These are phyloP conservation scores for Kandelia obovata DNA, from an alignment of 345 rosid genomes.

Conservation along the genomic window DNA sequence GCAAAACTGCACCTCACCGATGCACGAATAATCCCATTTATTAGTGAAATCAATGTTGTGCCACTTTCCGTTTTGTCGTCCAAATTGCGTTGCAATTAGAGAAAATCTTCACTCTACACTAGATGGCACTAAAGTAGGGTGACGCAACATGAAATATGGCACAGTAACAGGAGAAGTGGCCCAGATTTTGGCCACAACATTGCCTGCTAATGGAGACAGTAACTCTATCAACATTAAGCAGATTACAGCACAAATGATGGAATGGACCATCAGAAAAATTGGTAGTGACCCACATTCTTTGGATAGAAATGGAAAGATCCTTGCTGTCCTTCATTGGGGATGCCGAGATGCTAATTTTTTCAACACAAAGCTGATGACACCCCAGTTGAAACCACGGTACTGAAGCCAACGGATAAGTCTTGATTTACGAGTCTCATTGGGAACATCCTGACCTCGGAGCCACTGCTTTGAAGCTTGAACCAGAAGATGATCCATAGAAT, in stretches of 20 bases:
- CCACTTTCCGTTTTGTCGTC: slow-evolving; percentile 23
- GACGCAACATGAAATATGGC: slow-evolving; percentile 14
- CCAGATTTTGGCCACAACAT: slow-evolving; percentile 18
- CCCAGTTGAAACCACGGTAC: slow-evolving; percentile 83
- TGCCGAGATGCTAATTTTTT: slow-evolving; percentile 56
- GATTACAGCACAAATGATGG: slow-evolving; percentile 1
- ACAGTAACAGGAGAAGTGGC: slow-evolving; percentile 19
- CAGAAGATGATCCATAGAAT: slow-evolving; percentile 58
- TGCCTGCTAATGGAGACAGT: slow-evolving; percentile 12
- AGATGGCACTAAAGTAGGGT: slow-evolving; percentile 20
- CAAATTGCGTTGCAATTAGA: slow-evolving; percentile 5
- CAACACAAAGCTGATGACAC: slow-evolving; percentile 46
- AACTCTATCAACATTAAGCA: slow-evolving; percentile 17
- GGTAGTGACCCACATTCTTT: slow-evolving; percentile 8
- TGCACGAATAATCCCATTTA: slow-evolving; percentile 17
- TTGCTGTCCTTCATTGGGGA: slow-evolving; percentile 25
- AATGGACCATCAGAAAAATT: slow-evolving; percentile 14
- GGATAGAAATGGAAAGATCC: not conserved
- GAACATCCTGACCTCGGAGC: slow-evolving; percentile 54
- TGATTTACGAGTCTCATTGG: slow-evolving; percentile 62
- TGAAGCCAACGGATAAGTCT: slow-evolving; percentile 89
- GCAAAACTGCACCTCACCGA: slow-evolving; percentile 10
- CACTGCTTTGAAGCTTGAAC: slow-evolving; percentile 71
- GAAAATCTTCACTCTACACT: slow-evolving; percentile 1
- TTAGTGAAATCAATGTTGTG: slow-evolving; percentile 7